These are phyloP conservation scores for Microdochium trichocladiopsis DNA, from an alignment of 2,329 filamentous ascomycete species.

Conservation along the genomic window DNA sequence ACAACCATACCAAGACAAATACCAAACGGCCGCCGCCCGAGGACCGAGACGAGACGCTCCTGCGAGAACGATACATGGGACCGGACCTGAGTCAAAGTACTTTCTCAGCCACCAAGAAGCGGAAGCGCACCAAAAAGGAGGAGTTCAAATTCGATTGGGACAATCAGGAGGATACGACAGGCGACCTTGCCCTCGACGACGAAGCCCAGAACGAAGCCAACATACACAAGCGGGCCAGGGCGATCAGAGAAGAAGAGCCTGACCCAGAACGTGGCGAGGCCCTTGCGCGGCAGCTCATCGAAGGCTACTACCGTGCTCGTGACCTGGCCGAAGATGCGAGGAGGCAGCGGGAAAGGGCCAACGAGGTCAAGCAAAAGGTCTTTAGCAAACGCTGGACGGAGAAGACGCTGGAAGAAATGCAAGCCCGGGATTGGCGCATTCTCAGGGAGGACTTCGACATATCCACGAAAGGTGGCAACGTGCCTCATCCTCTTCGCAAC, in stretches of 20 bases:
- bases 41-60: conserved; percentile 65
- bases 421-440: conserved; percentile 96
- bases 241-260: neutral
- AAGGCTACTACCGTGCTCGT: conserved; percentile 70
- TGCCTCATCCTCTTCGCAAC: conserved; percentile 93
- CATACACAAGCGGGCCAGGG: conserved; percentile 33
- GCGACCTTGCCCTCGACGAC: conserved; percentile 55
- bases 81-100: conserved; percentile 75
- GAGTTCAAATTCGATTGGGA: conserved; percentile 99
- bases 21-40: conserved; percentile 25
- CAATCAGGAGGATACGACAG: conserved; percentile 83
- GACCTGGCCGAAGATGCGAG: conserved; percentile 82
- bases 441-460: conserved; percentile 99
- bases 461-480: conserved; percentile 80
- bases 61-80: conserved; percentile 83
- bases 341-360: conserved; percentile 64
- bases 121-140: conserved; percentile 83
- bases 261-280: conserved; percentile 29
- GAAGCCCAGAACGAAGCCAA: conserved; percentile 59
- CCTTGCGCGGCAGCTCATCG: conserved; percentile 63
- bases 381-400: conserved; percentile 89
- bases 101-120: conserved; percentile 94
- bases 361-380: conserved; percentile 48
- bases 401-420: conserved; percentile 89
- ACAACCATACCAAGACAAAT: conserved; percentile 12